These are phyloP conservation scores for Herpetospermum pedunculosum DNA, from an alignment of 306 rosid species.

Conservation along the genomic window DNA sequence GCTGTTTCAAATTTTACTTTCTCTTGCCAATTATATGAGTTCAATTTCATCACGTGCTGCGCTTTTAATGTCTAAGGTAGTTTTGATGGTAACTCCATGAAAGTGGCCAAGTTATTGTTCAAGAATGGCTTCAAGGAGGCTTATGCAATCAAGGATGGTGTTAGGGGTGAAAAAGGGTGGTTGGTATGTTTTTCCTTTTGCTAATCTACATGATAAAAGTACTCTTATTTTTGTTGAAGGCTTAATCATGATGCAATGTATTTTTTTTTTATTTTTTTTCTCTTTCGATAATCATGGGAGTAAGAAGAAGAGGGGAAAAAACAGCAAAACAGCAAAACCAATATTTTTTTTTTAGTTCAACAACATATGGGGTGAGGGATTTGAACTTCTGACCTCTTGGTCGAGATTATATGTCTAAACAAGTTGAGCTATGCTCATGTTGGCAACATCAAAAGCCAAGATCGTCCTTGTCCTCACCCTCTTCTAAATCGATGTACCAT, in stretches of 20 bases:
- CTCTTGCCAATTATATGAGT: neutral
- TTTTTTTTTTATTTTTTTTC: neutral
- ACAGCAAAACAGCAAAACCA: neutral
- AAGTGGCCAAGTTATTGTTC: conserved; percentile 75
- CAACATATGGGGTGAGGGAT: too few relatives aligned
- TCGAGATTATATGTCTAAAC: too few relatives aligned
- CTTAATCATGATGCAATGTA: neutral
- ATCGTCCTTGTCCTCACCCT: neutral
- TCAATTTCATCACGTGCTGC: conserved; percentile 21
- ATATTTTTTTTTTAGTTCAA: too few relatives aligned
- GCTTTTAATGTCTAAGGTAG: conserved; percentile 76
- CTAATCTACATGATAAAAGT: neutral
- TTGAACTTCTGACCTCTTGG: too few relatives aligned
- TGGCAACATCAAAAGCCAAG: neutral
- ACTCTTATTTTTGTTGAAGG: conserved; percentile 8
- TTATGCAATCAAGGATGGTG: conserved; percentile 82
- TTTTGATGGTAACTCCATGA: conserved; percentile 84
- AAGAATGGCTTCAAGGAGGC: conserved; percentile 86
- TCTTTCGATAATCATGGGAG: neutral
- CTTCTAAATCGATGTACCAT: neutral
- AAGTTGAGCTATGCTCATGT: too few relatives aligned
- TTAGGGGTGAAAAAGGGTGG: conserved; percentile 82
- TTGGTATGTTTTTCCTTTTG: conserved; percentile 36
- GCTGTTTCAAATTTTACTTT: neutral
- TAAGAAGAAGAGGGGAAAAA: neutral